Evolutionary conservation across 441 rosid species (phyloP).

Genomic region (Syzygium malaccense): DNA sequence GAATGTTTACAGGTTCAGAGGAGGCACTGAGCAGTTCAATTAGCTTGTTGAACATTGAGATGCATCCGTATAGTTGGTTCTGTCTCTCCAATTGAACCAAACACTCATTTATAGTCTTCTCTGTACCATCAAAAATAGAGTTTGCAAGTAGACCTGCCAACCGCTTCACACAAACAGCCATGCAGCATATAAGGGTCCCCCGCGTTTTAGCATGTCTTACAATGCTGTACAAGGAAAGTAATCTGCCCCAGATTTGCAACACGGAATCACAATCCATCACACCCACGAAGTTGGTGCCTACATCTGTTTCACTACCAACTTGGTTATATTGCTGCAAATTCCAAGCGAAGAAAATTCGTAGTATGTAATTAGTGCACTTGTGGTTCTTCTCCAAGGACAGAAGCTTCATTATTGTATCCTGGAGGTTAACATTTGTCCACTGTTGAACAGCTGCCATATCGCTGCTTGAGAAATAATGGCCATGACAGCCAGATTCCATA

Average conservation of each 20-base stretch:
- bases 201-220: conserved; percentile 57
- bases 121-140: conserved; percentile 11
- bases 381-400: conserved; percentile 61
- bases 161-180: conserved; percentile 69
- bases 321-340: conserved; percentile 61
- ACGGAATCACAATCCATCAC: conserved; percentile 50
- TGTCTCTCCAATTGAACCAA: conserved; percentile 21
- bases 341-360: conserved; percentile 79
- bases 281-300: conserved; percentile 41
- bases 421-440: conserved; percentile 68
- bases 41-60: conserved; percentile 45
- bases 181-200: conserved; percentile 73
- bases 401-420: conserved; percentile 48
- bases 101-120: conserved; percentile 13
- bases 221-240: conserved; percentile 46
- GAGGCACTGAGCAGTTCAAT: conserved; percentile 68
- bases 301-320: conserved; percentile 11
- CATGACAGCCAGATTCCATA: conserved; percentile 24
- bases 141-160: conserved; percentile 34
- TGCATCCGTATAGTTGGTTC: conserved; percentile 32
- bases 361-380: conserved; percentile 65
- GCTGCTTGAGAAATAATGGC: conserved; percentile 15
- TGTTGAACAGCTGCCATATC: conserved; percentile 39
- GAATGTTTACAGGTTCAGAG: conserved; percentile 77
- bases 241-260: conserved; percentile 57